These are phyloP conservation scores for Euryodendron excelsum DNA, from an alignment of 148 eudicot genomes.

Conservation along the genomic window DNA sequence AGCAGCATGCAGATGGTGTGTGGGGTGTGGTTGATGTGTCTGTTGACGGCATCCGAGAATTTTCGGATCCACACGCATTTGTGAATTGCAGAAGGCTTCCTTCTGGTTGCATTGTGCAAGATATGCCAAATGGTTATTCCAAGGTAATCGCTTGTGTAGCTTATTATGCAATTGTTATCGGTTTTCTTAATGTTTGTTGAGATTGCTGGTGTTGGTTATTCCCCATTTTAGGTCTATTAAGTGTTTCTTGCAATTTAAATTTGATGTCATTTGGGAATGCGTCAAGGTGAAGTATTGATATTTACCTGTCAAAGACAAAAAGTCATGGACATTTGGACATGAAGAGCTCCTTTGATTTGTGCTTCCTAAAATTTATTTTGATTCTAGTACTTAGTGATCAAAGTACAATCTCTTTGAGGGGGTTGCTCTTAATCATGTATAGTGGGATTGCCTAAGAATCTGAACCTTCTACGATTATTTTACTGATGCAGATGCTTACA, in stretches of 20 bases:
- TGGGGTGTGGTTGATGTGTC: constrained; percentile 89
- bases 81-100: constrained; percentile 64
- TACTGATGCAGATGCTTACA: constrained; percentile 39
- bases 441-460: constrained; percentile 30
- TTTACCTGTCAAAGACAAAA: too few relatives aligned
- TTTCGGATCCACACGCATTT: constrained; percentile 26
- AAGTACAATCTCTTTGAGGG: constrained; percentile 14
- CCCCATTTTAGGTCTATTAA: not conserved
- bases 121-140: constrained; percentile 67
- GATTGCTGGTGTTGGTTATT: not conserved
- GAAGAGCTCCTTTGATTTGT: not conserved
- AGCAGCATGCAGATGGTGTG: constrained; percentile 58
- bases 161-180: not conserved
- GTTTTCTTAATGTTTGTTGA: not conserved
- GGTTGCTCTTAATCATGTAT: constrained; percentile 17
- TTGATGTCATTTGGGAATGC: constrained; percentile 13
- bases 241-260: not conserved
- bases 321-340: constrained; percentile 15
- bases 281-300: too few relatives aligned
- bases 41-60: constrained; percentile 45
- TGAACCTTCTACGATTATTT: constrained; percentile 31
- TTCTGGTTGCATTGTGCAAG: constrained; percentile 78
- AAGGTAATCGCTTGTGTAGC: constrained; percentile 42
- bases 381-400: not conserved
- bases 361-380: constrained; percentile 19